A percentile compares a stretch with the other conserved stretches of the same genome.
Evolutionary conservation across 441 rosid species (phyloP).

Genomic region (Capsella rubella): DNA sequence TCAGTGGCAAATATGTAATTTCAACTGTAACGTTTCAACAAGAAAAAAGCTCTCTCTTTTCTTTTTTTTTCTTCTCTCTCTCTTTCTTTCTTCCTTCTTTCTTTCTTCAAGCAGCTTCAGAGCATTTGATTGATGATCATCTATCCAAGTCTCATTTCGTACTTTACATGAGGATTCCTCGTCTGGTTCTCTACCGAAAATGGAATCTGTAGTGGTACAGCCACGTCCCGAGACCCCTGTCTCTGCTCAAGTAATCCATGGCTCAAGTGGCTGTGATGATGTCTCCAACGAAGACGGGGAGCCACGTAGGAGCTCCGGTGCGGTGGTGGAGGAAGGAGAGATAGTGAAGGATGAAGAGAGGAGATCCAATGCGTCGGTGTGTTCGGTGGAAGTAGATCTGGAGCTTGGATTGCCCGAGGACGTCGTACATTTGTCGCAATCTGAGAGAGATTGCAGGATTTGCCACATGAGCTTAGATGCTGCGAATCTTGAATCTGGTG

Average conservation of each 20-base stretch:
- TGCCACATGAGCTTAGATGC: constrained; percentile 58
- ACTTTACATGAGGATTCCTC: constrained; percentile 36
- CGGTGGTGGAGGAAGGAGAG: constrained; percentile 43
- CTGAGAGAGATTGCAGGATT: constrained; percentile 61
- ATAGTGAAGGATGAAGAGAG: constrained; percentile 42
- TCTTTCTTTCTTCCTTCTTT: not conserved
- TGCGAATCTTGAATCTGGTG: constrained; percentile 50
- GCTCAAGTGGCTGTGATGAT: constrained; percentile 22
- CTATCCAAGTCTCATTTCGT: constrained; percentile 22
- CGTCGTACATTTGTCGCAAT: constrained; percentile 34
- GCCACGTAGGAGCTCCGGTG: constrained; percentile 20
- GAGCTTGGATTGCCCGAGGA: constrained; percentile 44
- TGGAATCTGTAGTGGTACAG: constrained; percentile 51
- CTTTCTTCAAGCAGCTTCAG: not conserved
- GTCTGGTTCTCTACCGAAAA: constrained; percentile 42
- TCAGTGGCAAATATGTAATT: constrained; percentile 37
- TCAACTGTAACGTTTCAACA: constrained; percentile 5
- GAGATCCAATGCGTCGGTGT: constrained; percentile 47
- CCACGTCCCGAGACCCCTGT: constrained; percentile 48
- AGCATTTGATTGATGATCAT: constrained; percentile 34
- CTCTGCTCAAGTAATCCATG: constrained; percentile 37
- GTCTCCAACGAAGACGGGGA: constrained; percentile 8
- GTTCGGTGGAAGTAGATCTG: constrained; percentile 54
- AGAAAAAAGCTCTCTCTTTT: not conserved
- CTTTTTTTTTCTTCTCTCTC: too few species aligned